Evolutionary conservation across 371 early-diverging fungal species (phyloP).

Genomic region (Mortierella sp.): DNA sequence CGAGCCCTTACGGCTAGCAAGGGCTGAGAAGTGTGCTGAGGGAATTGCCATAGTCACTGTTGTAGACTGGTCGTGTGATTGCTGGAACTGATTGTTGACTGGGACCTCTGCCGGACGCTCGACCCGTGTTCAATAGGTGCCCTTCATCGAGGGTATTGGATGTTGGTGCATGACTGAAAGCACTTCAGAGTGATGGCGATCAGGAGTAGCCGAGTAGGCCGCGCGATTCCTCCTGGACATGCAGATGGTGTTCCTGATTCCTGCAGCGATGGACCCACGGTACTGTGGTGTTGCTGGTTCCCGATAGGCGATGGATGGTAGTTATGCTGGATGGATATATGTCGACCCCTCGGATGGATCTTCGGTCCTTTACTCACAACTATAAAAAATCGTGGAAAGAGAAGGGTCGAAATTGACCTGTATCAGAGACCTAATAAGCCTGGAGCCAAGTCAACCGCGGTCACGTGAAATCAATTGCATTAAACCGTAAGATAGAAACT

Average conservation of each 20-base stretch:
- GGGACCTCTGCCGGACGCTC: no score
- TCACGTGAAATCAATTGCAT: background rate
- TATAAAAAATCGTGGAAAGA: conserved; percentile 58
- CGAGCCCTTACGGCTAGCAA: background rate
- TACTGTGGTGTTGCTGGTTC: background rate
- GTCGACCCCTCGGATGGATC: conserved; percentile 21
- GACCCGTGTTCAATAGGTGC: background rate
- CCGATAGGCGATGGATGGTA: conserved; percentile 22
- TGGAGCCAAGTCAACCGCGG: background rate
- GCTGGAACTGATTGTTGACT: background rate
- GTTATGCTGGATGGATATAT: conserved; percentile 31
- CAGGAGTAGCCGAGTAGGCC: background rate
- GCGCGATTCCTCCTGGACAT: background rate
- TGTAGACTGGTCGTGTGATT: background rate
- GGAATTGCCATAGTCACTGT: background rate
- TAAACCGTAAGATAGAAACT: background rate
- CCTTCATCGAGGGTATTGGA: background rate
- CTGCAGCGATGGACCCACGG: background rate
- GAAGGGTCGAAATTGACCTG: conserved; percentile 30
- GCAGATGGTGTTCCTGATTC: background rate
- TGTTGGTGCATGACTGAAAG: background rate
- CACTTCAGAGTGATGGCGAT: background rate
- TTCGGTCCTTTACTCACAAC: conserved; percentile 47
- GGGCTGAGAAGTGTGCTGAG: background rate
- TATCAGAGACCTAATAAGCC: conserved; percentile 2